Conservation (phyloP, 257 asterid genomes). For the Craterostigma plantagineum region DNA sequence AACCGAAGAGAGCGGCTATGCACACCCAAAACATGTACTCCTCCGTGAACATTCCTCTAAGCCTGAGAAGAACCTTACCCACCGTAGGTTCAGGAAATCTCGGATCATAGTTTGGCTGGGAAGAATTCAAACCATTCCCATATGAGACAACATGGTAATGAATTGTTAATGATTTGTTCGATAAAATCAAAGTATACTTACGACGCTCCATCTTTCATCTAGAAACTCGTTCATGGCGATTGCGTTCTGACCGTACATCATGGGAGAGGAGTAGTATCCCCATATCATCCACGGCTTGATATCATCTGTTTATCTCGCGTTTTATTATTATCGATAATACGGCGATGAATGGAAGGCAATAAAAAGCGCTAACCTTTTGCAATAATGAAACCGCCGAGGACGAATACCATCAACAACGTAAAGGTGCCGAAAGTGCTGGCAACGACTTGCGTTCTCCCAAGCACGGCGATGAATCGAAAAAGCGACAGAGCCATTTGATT, state of each 20-base stretch:
- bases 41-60: constrained; percentile 21
- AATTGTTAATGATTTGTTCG: too few relatives aligned
- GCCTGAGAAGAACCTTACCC: constrained; percentile 21
- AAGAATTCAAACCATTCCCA: too few relatives aligned
- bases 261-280: constrained; percentile 50
- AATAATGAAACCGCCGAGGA: constrained; percentile 61
- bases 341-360: too few relatives aligned
- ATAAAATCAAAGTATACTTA: constrained; percentile 3
- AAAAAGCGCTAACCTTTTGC: too few relatives aligned
- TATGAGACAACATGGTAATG: too few relatives aligned
- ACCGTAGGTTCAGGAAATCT: constrained; percentile 1
- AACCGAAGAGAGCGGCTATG: constrained; percentile 27
- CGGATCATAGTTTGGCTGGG: too few relatives aligned
- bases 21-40: constrained; percentile 30
- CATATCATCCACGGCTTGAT: constrained; percentile 69
- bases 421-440: constrained; percentile 59
- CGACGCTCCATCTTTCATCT: constrained; percentile 34
- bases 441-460: constrained; percentile 56
- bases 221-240: constrained; percentile 44
- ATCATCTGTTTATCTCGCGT: constrained; percentile 43
- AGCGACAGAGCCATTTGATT: constrained; percentile 65
- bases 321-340: background rate
- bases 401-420: constrained; percentile 38
- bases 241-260: constrained; percentile 57
- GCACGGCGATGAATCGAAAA: constrained; percentile 49